Percentiles rank a stretch among this genome's conserved stretches.
phyloP scores from a whole-genome alignment of 2,329 filamentous ascomycete species.

The Fusarium subglutinans region DNA sequence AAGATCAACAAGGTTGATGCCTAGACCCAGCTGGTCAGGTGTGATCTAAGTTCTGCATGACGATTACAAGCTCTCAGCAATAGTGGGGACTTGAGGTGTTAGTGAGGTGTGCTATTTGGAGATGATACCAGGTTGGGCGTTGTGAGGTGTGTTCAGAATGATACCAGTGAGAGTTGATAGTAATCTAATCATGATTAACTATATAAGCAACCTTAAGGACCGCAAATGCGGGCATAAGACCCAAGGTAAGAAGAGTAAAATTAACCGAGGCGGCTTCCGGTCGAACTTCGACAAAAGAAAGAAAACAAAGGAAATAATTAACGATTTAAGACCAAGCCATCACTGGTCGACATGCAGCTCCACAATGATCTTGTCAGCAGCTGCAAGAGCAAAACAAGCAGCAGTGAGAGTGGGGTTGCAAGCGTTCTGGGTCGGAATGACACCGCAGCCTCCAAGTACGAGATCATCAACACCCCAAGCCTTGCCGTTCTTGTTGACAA shows the following conservation, averaged over 20 bases:
- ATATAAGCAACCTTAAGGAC: too few species aligned
- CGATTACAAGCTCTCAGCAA: neutral
- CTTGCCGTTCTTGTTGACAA: neutral
- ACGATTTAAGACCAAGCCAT: neutral
- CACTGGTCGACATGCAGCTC: neutral
- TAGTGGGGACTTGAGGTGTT: neutral
- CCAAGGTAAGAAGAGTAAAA: neutral
- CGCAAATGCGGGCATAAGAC: neutral
- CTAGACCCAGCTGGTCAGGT: rapidly evolving
- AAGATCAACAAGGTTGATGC: constrained; percentile 51
- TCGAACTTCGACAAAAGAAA: neutral
- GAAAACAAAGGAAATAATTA: neutral
- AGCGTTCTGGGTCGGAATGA: constrained; percentile 4
- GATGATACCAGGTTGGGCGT: neutral
- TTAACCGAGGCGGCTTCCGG: neutral
- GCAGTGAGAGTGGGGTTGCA: constrained; percentile 1
- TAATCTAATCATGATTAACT: neutral
- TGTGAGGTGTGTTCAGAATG: neutral
- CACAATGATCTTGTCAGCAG: constrained; percentile 2
- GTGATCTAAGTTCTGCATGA: neutral
- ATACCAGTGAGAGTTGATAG: neutral
- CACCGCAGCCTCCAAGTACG: neutral
- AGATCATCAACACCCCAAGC: neutral
- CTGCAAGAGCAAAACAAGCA: constrained; percentile 2
- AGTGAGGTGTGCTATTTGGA: neutral